Conservation (phyloP, 768 basidiomycete species). For the Wakefieldia striispora region DNA sequence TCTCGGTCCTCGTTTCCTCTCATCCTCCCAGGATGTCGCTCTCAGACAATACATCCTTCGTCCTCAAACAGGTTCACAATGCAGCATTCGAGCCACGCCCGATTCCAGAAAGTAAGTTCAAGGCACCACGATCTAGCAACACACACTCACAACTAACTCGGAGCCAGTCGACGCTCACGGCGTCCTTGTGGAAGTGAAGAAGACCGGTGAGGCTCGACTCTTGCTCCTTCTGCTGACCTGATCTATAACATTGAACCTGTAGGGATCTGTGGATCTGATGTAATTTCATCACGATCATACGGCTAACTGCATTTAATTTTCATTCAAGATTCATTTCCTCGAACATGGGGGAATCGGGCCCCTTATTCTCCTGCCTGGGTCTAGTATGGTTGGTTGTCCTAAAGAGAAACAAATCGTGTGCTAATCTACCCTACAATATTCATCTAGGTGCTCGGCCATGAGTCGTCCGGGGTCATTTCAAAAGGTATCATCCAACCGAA, state of each 20-base stretch:
- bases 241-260: slow-evolving; percentile 7
- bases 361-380: slow-evolving; percentile 63
- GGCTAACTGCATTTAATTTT: slow-evolving; percentile 6
- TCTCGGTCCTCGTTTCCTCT: neutral
- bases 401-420: neutral
- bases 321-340: slow-evolving; percentile 68
- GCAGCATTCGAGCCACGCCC: slow-evolving; percentile 71
- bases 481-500: slow-evolving; percentile 51
- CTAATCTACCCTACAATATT: neutral
- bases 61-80: slow-evolving; percentile 65
- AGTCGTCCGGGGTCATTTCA: slow-evolving; percentile 77
- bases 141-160: slow-evolving; percentile 3
- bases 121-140: neutral
- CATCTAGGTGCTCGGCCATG: slow-evolving; percentile 92
- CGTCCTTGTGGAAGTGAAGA: slow-evolving; percentile 87
- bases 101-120: slow-evolving; percentile 63
- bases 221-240: slow-evolving; percentile 5
- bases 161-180: slow-evolving; percentile 63
- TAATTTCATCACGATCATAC: slow-evolving; percentile 27
- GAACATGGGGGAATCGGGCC: slow-evolving; percentile 78
- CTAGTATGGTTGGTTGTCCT: slow-evolving; percentile 60
- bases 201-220: slow-evolving; percentile 63
- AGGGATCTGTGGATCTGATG: slow-evolving; percentile 94
- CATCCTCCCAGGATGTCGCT: slow-evolving; percentile 44
- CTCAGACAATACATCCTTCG: slow-evolving; percentile 71